Percentiles rank a stretch among this genome's conserved stretches.
phyloP scores from a whole-genome alignment of 2,329 filamentous ascomycete species.

The Annulohypoxylon truncatum region DNA sequence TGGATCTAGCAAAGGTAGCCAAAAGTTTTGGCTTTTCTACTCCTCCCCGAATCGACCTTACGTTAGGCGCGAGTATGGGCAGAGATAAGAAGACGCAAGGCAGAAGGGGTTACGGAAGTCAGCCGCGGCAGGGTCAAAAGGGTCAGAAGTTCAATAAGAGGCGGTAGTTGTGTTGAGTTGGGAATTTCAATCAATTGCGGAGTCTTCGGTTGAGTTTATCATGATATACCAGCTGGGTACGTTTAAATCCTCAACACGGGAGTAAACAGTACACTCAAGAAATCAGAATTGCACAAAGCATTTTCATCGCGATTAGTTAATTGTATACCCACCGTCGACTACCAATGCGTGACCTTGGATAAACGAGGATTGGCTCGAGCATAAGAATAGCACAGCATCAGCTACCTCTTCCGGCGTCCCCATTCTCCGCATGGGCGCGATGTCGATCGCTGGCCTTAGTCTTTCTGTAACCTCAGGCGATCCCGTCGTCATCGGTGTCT shows the following conservation, averaged over 20 bases:
- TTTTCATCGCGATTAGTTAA: conserved; percentile 50
- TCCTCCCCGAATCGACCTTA: conserved; percentile 83
- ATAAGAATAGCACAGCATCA: conserved; percentile 61
- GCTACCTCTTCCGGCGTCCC: conserved; percentile 62
- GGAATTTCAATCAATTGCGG: conserved; percentile 1
- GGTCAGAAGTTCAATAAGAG: conserved; percentile 65
- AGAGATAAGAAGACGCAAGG: conserved; percentile 75
- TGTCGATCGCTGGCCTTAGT: conserved; percentile 57
- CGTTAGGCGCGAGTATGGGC: conserved; percentile 79
- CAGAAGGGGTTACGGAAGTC: conserved; percentile 79
- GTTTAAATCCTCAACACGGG: not conserved
- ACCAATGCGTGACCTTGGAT: conserved; percentile 64
- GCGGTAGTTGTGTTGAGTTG: conserved; percentile 19
- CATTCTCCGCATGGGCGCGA: conserved; percentile 64
- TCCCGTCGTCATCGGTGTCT: conserved; percentile 59
- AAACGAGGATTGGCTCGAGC: conserved; percentile 61
- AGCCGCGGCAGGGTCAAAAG: conserved; percentile 74
- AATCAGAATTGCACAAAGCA: not conserved
- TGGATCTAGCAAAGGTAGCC: conserved; percentile 85
- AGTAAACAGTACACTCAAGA: conserved; percentile 9
- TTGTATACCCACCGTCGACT: conserved; percentile 65
- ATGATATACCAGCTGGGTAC: conserved; percentile 34
- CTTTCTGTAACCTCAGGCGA: conserved; percentile 53
- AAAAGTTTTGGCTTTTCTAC: conserved; percentile 85
- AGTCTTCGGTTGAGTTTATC: conserved; percentile 26